These are phyloP conservation scores for Syzygium malaccense DNA, from an alignment of 441 rosid species.

Conservation along the genomic window DNA sequence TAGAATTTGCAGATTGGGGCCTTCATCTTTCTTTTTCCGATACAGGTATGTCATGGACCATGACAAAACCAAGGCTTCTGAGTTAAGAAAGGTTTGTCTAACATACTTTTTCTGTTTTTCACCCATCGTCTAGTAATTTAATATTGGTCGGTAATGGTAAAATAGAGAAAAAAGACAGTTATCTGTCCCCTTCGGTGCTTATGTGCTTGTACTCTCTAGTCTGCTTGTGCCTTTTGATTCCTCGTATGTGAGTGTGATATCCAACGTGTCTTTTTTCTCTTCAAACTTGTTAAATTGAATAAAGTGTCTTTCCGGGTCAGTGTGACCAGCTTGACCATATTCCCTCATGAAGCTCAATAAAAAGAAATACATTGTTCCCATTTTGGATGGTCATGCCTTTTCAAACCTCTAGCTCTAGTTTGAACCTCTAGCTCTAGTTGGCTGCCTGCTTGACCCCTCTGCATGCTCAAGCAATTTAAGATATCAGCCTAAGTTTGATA, in stretches of 20 bases:
- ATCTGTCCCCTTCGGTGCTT: background rate
- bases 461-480: background rate
- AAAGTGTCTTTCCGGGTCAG: background rate
- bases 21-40: background rate
- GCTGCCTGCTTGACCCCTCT: background rate
- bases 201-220: background rate
- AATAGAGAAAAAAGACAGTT: background rate
- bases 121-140: background rate
- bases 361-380: background rate
- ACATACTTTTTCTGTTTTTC: background rate
- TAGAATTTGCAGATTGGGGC: background rate
- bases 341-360: background rate
- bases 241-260: background rate
- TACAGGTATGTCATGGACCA: constrained; percentile 85
- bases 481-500: background rate
- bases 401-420: background rate
- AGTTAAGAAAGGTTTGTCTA: constrained; percentile 12
- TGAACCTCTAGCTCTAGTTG: background rate
- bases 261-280: background rate
- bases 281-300: background rate
- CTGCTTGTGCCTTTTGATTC: background rate
- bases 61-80: constrained; percentile 31
- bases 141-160: background rate
- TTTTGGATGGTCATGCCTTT: background rate
- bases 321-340: background rate